phyloP scores from a whole-genome alignment of 495 filamentous ascomycete species.

The Aspergillus biplanus region DNA sequence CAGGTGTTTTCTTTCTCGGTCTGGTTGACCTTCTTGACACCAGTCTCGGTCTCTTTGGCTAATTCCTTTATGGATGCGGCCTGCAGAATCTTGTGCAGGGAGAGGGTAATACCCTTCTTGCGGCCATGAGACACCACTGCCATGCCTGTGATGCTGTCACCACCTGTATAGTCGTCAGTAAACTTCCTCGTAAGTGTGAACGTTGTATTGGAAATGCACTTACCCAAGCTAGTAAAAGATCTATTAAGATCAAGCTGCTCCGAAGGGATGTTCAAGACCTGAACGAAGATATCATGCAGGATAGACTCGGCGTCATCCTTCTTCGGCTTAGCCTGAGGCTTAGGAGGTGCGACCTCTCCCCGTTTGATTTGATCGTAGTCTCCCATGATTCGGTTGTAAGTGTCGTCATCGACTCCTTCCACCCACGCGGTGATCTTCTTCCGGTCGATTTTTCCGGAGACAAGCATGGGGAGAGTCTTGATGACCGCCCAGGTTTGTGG shows the following conservation, averaged over 20 bases:
- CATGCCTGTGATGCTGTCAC: constrained; percentile 52
- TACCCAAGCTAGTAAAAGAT: constrained; percentile 50
- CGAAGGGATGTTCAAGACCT: constrained; percentile 51
- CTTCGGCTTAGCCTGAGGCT: constrained; percentile 27
- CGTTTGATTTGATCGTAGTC: constrained; percentile 38
- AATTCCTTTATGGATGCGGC: constrained; percentile 40
- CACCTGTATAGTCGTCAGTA: constrained; percentile 35
- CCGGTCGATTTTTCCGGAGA: constrained; percentile 54
- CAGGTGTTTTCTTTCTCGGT: constrained; percentile 43
- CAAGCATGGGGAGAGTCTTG: constrained; percentile 48
- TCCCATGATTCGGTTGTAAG: constrained; percentile 44
- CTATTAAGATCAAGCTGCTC: constrained; percentile 43
- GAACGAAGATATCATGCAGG: constrained; percentile 43
- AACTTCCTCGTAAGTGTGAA: constrained; percentile 16
- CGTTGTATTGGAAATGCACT: constrained; percentile 24
- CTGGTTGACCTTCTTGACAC: constrained; percentile 21
- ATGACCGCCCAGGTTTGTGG: constrained; percentile 50
- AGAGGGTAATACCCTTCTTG: constrained; percentile 39
- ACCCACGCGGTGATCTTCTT: constrained; percentile 51
- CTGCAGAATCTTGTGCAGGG: constrained; percentile 44
- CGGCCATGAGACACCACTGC: constrained; percentile 46
- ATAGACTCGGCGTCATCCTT: constrained; percentile 31
- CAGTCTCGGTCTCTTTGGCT: constrained; percentile 29
- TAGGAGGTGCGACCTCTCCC: constrained; percentile 27
- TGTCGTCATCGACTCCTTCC: constrained; percentile 41